Base-by-base conservation (phyloP, 306 rosid species). In the Myrica gale region DNA sequence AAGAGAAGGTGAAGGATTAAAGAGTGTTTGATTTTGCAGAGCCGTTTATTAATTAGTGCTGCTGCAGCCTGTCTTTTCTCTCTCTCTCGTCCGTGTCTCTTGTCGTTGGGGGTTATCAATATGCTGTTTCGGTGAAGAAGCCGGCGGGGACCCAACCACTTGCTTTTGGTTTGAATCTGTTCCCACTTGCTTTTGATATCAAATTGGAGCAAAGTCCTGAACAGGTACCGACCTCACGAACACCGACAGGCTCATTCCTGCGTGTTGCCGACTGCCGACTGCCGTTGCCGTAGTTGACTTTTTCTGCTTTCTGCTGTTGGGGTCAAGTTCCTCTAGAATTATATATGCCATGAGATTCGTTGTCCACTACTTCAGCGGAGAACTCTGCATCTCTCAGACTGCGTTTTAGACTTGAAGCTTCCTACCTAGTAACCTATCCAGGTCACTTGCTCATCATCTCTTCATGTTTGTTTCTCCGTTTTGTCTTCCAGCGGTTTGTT, bases 11-110 rank as follows among this genome's bases (percentile, higher is more conserved):
- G 41, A 39, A 5, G 0, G 47, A 7, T 37, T 39, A 39, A 16
- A 66, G 70, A 23, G 17, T 58, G 42, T 66, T 66, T 9, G 21
- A 66, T 20, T 57, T 66, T 42, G 42, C 26, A 66, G 32, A 66
- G 39, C 70, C 70, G 70, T 66, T 66, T 23, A 66, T 42, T 57
- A 57, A 57, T 20, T 57, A 8, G 6, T 2, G 60, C 60, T 54
- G 10, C 26, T 57, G 63, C 15, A 8, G 63, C 1, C 39, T 21
- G 2, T 57, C 32, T 3, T 3, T 5, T 17, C 48, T 3, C 10
- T 17, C 48, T 41, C 15, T 42, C 15, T 41, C 21, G 46, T 37
- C 44, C 7, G 1, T 42, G 15, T 17, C 3, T 7, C 23, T 41
- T 1, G 20, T 11, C 21, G 16, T 65, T 41, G 46, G 21, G 48